Base-by-base conservation (phyloP, 176 grass and related monocot genomes). In the Triticum monococcum region DNA sequence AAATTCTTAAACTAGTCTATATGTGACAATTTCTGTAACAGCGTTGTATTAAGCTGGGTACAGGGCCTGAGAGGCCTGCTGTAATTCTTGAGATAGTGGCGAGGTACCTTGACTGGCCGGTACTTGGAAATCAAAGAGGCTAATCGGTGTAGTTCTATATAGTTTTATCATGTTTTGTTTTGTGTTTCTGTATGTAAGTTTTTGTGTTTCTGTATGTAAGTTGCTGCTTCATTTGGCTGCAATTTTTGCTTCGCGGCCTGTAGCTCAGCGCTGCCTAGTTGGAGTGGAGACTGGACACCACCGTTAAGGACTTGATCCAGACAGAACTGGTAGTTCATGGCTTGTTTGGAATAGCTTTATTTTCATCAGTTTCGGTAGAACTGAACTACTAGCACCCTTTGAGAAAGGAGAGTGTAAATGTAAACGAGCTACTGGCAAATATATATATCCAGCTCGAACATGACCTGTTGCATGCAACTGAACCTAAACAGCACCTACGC, bases 1-100 rank as follows among this genome's bases (percentile, higher is more conserved):
- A 85, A 91, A 52, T 76, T 71, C 11, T 72, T 84, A 76, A 79
- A 91, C 70, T 85, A 88, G 68, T 54, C 85, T 68, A 67, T 81
- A 81, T 76, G 35, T 81, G 50, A 54, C 50, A 71, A 77, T 83
- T 80, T 89, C 68, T 81, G 88, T 36, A 35, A 81, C 56, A 85
- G 69, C 68, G 77, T 77, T 63, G 69, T 73, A 68, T 77, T 76
- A 81, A 68, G 45, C 83, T 85, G 88, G 48, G 5, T 36, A 9
- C 83, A 81, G 57, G 35, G 52, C 50, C 50, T 77, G 77, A 60
- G 46, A 81, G 26, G 70, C 68, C 26, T 23, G 78, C 62, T 89
- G 54, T 85, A 60, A 75, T 81, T 81, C 46, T 33, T 89, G 77
- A 68, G 69, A 81, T 68, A 81, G 20, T 77, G 25, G 33, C 67